phyloP scores from a whole-genome alignment of 2,329 filamentous ascomycete genomes.

The Alternaria sp. region DNA sequence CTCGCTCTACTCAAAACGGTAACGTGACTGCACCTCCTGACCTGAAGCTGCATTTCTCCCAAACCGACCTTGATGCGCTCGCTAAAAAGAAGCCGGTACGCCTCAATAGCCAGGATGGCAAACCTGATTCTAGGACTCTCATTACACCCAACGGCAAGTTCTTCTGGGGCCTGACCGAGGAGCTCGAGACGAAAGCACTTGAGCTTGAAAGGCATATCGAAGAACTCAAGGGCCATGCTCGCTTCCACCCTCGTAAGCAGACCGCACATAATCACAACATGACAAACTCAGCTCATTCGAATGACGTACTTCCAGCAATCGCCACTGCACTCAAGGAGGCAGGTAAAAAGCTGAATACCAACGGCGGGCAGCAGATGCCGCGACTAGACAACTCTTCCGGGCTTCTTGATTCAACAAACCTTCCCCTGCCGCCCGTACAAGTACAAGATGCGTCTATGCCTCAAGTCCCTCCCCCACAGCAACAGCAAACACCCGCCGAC shows the following conservation, averaged over 20 bases:
- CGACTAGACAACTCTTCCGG: conserved; percentile 35
- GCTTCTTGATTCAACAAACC: conserved; percentile 31
- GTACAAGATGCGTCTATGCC: conserved; percentile 25
- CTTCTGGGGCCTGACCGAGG: conserved; percentile 72
- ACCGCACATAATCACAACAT: conserved; percentile 23
- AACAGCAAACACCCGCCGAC: conserved; percentile 44
- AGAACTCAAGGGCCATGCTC: conserved; percentile 36
- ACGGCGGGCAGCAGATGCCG: conserved; percentile 33
- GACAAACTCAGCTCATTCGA: conserved; percentile 28
- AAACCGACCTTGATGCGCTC: conserved; percentile 56
- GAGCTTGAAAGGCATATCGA: conserved; percentile 66
- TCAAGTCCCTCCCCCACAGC: conserved; percentile 26
- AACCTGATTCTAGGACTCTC: conserved; percentile 66
- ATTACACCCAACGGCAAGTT: conserved; percentile 80
- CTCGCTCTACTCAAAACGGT: conserved; percentile 29
- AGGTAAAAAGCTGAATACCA: conserved; percentile 44
- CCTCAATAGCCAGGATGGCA: conserved; percentile 54
- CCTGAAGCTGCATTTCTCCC: conserved; percentile 48
- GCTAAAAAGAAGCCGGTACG: conserved; percentile 64
- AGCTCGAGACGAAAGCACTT: conserved; percentile 75
- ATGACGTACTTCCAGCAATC: conserved; percentile 46
- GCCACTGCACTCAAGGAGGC: conserved; percentile 49
- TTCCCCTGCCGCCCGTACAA: conserved; percentile 37
- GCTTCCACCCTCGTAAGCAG: conserved; percentile 43
- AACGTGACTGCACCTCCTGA: conserved; percentile 44